These are phyloP conservation scores for Acrocalymma vagum DNA, from an alignment of 2,329 filamentous ascomycete genomes.

Conservation along the genomic window DNA sequence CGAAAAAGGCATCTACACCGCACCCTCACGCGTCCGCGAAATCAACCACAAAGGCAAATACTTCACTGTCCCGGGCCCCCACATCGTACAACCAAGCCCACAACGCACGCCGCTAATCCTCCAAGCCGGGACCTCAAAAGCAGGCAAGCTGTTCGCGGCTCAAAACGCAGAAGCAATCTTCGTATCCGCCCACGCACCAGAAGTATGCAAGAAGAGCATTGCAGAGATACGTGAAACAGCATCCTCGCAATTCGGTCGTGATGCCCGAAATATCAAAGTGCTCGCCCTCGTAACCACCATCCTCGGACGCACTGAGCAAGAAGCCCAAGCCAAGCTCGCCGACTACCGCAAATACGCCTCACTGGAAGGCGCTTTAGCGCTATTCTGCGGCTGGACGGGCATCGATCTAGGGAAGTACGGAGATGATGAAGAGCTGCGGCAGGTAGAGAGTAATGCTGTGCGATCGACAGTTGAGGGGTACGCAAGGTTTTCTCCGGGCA, in stretches of 20 bases:
- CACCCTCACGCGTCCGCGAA: conserved; percentile 65
- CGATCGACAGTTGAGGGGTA: conserved; percentile 65
- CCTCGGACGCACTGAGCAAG: conserved; percentile 70
- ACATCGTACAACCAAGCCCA: conserved; percentile 70
- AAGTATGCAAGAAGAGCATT: conserved; percentile 68
- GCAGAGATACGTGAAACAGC: conserved; percentile 69
- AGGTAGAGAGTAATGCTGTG: conserved; percentile 70
- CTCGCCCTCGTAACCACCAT: conserved; percentile 72
- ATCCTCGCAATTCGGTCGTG: conserved; percentile 60
- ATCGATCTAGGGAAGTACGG: conserved; percentile 68
- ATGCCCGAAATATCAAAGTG: conserved; percentile 71
- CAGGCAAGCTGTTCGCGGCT: conserved; percentile 72
- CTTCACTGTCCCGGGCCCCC: conserved; percentile 69
- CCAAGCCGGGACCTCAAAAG: conserved; percentile 73
- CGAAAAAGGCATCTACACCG: conserved; percentile 66
- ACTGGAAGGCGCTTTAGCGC: conserved; percentile 71
- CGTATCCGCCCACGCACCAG: conserved; percentile 70
- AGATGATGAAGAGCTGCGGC: conserved; percentile 69
- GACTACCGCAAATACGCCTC: conserved; percentile 70
- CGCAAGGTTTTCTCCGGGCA: conserved; percentile 65
- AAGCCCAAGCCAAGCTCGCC: conserved; percentile 69
- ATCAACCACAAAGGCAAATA: conserved; percentile 76
- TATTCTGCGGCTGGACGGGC: conserved; percentile 80
- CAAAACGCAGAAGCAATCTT: conserved; percentile 78
- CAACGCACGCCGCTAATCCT: conserved; percentile 75